Base-by-base conservation (phyloP, 345 rosid genomes). In the Syzygium jambos region DNA sequence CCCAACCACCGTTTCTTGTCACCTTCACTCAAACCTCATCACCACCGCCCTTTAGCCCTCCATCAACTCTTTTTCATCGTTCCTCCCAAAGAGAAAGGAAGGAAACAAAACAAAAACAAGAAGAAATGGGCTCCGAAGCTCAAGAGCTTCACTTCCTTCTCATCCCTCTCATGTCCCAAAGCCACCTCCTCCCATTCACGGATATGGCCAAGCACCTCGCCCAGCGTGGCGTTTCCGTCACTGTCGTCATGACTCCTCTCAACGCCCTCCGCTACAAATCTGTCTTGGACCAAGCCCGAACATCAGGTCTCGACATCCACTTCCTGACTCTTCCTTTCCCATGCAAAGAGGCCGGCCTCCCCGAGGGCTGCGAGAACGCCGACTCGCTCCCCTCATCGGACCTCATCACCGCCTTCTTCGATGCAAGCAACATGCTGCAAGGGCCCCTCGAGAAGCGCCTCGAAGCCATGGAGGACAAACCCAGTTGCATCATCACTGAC, bases 171-270 rank as follows among this genome's bases (percentile, higher is more conserved):
- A 92, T 92, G 92, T 87, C 91, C 49, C 91, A 89, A 57, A 88
- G 93, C 65, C 92, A 92, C 86, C 91, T 91, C 63, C 90, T 91
- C 78, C 94, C 93, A 27, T 88, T 92, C 89, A 87, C 83, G 13
- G 92, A 90, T 83, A 65, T 91, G 89, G 94, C 92, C 52, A 87
- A 86, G 80, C 85, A 56, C 41, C 88, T 90, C 12, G 90, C 92
- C 7, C 49, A 9, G 43, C 90, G 73, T 27, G 91, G 91, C 73
- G 85, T 78, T 29, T 23, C 61, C 52, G 88, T 91, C 61, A 87
- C 90, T 57, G 55, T 91, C 23, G 87, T 87, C 85, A 87, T 85
- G 54, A 88, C 92, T n/a, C 92, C 90, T 15, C 59, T 87, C 10
- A 88, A 91, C 22, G 91, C 90, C 29, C 17, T 78, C 22, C 87